These are phyloP conservation scores for Actinomortierella ambigua DNA, from an alignment of 371 early-diverging fungal species.

Conservation along the genomic window DNA sequence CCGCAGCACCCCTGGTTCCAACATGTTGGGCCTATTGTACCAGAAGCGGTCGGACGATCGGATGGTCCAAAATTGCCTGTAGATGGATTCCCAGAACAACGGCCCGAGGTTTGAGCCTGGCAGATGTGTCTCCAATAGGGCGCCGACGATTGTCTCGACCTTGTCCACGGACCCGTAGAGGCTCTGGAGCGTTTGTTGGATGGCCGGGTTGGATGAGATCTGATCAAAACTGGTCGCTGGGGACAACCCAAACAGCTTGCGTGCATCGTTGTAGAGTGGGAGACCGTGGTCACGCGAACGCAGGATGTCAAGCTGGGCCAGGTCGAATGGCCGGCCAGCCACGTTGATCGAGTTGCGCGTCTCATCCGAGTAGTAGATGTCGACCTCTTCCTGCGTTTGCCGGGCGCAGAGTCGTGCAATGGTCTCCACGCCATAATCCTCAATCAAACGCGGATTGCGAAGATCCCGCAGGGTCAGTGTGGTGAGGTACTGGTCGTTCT, in stretches of 20 bases:
- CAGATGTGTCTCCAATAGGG: constrained; percentile 31
- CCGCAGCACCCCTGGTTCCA: not conserved
- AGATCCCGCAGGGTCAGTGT: not conserved
- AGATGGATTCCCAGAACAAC: constrained; percentile 25
- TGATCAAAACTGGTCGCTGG: constrained; percentile 17
- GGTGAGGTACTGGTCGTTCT: not conserved
- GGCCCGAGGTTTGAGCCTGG: constrained; percentile 27
- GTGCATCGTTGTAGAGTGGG: constrained; percentile 29
- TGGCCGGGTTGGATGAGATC: constrained; percentile 22
- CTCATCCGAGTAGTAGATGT: constrained; percentile 14
- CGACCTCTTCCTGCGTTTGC: constrained; percentile 19
- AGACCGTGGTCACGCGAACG: constrained; percentile 2
- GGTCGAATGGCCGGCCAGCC: not conserved
- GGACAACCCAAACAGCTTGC: constrained; percentile 19
- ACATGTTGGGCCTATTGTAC: constrained; percentile 30
- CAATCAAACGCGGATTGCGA: not conserved
- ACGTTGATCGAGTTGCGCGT: not conserved
- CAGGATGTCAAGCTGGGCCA: constrained; percentile 5
- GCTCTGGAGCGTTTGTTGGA: constrained; percentile 11
- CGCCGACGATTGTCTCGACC: constrained; percentile 46
- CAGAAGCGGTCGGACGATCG: constrained; percentile 51
- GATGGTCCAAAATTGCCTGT: constrained; percentile 36
- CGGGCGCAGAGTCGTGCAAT: not conserved
- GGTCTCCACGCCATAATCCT: constrained; percentile 8
- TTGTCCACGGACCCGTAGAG: constrained; percentile 25